phyloP scores from a whole-genome alignment of 805 yeast genomes.

The Brettanomyces custersianus region DNA sequence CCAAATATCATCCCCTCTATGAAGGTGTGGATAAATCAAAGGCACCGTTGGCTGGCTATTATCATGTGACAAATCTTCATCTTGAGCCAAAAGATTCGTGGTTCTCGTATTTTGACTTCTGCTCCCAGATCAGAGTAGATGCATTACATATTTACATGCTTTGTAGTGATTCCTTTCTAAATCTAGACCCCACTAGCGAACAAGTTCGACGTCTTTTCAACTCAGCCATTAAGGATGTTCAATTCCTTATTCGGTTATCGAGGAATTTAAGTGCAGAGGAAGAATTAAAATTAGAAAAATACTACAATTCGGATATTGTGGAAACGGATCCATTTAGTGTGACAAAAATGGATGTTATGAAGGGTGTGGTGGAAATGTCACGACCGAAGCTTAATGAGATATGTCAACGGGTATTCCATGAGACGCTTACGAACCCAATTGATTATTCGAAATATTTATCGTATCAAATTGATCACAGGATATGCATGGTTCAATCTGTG shows the following conservation, averaged over 20 bases:
- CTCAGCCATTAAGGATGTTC: slow-evolving; percentile 11
- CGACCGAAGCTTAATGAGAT: slow-evolving; percentile 7
- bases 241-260: slow-evolving; percentile 15
- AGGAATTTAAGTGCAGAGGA: slow-evolving; percentile 11
- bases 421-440: slow-evolving; percentile 1
- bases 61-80: slow-evolving; percentile 4
- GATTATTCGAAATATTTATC: slow-evolving; percentile 14
- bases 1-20: slow-evolving; percentile 22
- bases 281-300: slow-evolving; percentile 9
- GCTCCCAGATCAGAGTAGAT: slow-evolving; percentile 25
- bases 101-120: slow-evolving; percentile 22
- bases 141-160: slow-evolving; percentile 27
- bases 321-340: slow-evolving; percentile 8
- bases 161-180: slow-evolving; percentile 20
- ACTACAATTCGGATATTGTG: slow-evolving; percentile 15
- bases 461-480: slow-evolving; percentile 22
- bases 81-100: slow-evolving; percentile 10
- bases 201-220: slow-evolving; percentile 15
- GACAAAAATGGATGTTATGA: slow-evolving; percentile 3
- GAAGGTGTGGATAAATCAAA: slow-evolving; percentile 16
- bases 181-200: slow-evolving; percentile 6
- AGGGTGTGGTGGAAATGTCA: slow-evolving; percentile 7
- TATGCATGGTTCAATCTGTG: slow-evolving; percentile 25
- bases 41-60: slow-evolving; percentile 14
- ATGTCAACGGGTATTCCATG: slow-evolving; percentile 4